These are phyloP conservation scores for Paracorniculantispora psalliotae DNA, from an alignment of 2,329 filamentous ascomycete species.

Conservation along the genomic window DNA sequence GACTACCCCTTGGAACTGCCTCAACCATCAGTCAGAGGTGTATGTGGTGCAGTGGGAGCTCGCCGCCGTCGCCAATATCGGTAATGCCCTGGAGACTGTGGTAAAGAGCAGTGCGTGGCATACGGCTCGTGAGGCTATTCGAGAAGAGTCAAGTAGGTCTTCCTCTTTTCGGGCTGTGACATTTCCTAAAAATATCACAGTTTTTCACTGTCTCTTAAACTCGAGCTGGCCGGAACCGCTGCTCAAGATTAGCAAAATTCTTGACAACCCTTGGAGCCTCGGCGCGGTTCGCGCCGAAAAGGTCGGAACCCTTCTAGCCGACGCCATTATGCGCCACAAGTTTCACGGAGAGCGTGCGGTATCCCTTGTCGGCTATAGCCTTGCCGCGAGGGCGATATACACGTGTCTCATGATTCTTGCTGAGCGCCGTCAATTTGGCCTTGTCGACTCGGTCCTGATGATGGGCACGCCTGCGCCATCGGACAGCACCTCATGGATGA, in stretches of 20 bases:
- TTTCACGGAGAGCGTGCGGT: constrained; percentile 78
- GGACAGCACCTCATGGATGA: constrained; percentile 66
- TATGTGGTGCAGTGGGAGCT: constrained; percentile 84
- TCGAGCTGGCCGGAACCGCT: constrained; percentile 59
- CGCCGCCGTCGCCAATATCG: constrained; percentile 70
- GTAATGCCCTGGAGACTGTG: constrained; percentile 70
- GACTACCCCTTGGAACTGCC: constrained; percentile 65
- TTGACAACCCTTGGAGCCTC: constrained; percentile 78
- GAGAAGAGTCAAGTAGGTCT: constrained; percentile 41
- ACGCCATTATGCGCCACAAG: constrained; percentile 70
- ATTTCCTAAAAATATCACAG: constrained; percentile 24
- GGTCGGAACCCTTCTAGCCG: constrained; percentile 65
- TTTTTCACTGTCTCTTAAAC: constrained; percentile 52
- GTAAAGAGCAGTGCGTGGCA: constrained; percentile 78
- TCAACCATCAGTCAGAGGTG: constrained; percentile 69
- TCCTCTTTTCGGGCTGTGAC: constrained; percentile 9
- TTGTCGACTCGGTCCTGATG: constrained; percentile 80
- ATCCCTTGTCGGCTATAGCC: constrained; percentile 74
- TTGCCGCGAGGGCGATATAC: constrained; percentile 80
- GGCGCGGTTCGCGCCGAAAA: constrained; percentile 74
- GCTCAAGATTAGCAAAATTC: constrained; percentile 64
- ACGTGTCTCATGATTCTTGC: constrained; percentile 75
- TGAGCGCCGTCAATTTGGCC: constrained; percentile 74
- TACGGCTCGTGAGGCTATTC: constrained; percentile 53
- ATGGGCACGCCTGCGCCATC: constrained; percentile 79